These are phyloP conservation scores for Musa troglodytarum DNA, from an alignment of 176 grass and related monocot genomes.

Conservation along the genomic window DNA sequence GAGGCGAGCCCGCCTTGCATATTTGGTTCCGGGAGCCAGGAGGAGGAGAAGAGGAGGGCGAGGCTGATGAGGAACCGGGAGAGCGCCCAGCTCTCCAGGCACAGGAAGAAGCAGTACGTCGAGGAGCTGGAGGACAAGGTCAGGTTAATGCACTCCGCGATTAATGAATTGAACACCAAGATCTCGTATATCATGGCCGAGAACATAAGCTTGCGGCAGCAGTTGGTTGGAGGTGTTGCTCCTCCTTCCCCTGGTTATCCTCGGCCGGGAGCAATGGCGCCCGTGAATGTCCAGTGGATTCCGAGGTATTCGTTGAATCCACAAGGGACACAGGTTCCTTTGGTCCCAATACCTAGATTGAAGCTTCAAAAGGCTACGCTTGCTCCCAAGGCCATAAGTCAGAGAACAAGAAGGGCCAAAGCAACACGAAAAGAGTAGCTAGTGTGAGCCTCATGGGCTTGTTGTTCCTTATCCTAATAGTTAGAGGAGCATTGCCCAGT, in stretches of 20 bases:
- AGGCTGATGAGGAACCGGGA: slow-evolving; percentile 82
- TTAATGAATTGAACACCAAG: slow-evolving; percentile 75
- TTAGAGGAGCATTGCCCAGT: slow-evolving; percentile 46
- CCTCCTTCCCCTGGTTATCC: slow-evolving; percentile 43
- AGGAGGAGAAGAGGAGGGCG: slow-evolving; percentile 42
- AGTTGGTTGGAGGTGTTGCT: slow-evolving; percentile 29
- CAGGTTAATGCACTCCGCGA: slow-evolving; percentile 71
- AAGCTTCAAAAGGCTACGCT: slow-evolving; percentile 45
- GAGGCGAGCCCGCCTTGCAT: slow-evolving; percentile 30
- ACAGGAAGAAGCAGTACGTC: slow-evolving; percentile 86
- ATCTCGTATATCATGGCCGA: slow-evolving; percentile 75
- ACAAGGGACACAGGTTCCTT: slow-evolving; percentile 56
- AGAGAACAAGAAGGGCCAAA: slow-evolving; percentile 55
- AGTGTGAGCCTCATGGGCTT: slow-evolving; percentile 83
- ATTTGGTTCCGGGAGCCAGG: slow-evolving; percentile 27
- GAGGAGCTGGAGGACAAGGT: slow-evolving; percentile 95
- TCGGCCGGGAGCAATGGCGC: slow-evolving; percentile 21
- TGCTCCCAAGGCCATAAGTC: slow-evolving; percentile 37
- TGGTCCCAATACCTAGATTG: slow-evolving; percentile 77
- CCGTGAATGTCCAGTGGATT: slow-evolving; percentile 75
- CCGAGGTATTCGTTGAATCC: slow-evolving; percentile 70
- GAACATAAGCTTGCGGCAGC: slow-evolving; percentile 61
- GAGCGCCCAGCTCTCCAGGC: slow-evolving; percentile 87
- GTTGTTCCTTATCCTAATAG: slow-evolving; percentile 41
- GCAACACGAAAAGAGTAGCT: slow-evolving; percentile 75